phyloP scores from a whole-genome alignment of 352 stramenopile species.

The Aphanomyces cochlioides region DNA sequence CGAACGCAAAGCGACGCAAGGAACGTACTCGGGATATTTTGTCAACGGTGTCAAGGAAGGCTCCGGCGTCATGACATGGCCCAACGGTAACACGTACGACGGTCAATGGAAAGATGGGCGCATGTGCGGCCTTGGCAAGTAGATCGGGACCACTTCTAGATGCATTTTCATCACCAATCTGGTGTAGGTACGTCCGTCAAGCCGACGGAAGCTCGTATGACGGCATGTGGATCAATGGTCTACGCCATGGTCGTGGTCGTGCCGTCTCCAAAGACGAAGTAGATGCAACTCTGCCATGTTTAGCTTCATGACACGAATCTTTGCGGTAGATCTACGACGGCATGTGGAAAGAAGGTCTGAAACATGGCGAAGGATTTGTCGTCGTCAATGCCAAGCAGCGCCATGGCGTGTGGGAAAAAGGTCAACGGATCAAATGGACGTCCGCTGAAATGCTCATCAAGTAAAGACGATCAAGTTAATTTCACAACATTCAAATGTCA shows the following conservation, averaged over 20 bases:
- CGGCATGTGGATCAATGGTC: constrained; percentile 55
- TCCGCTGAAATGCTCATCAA: constrained; percentile 47
- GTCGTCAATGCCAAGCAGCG: constrained; percentile 45
- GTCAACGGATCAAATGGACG: constrained; percentile 60
- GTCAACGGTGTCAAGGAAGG: constrained; percentile 49
- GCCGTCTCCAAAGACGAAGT: constrained; percentile 36
- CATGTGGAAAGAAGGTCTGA: constrained; percentile 47
- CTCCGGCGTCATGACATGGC: constrained; percentile 60
- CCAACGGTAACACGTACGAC: constrained; percentile 42
- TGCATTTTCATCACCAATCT: background rate
- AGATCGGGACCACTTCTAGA: constrained; percentile 33
- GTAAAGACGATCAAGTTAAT: background rate
- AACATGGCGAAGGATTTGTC: constrained; percentile 55
- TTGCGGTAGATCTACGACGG: constrained; percentile 54
- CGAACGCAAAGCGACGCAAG: constrained; percentile 30
- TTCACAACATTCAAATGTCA: background rate
- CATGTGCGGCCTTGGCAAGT: constrained; percentile 68
- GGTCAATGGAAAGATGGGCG: constrained; percentile 57
- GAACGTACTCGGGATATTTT: constrained; percentile 64
- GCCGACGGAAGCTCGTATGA: constrained; percentile 62
- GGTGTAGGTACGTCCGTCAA: constrained; percentile 27
- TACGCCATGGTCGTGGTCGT: constrained; percentile 54
- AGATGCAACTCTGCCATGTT: background rate
- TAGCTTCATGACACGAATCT: constrained; percentile 13
- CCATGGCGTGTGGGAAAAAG: constrained; percentile 55